Evolutionary conservation across 805 yeast genomes (phyloP).

Genomic region (Wickerhamiella alocasiicola): DNA sequence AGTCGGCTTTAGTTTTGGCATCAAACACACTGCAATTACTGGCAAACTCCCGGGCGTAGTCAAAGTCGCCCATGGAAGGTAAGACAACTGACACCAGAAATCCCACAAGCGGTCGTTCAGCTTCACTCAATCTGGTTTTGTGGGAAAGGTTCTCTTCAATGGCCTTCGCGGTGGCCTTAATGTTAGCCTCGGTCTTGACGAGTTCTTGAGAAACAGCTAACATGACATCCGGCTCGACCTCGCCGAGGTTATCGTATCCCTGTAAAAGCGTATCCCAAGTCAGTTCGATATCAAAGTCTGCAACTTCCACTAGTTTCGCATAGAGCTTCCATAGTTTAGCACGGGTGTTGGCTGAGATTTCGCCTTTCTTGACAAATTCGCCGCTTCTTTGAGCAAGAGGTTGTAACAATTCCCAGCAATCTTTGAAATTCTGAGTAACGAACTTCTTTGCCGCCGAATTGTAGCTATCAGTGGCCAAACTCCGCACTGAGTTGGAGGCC

Average conservation of each 20-base stretch:
- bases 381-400: conserved; percentile 6
- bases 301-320: conserved; percentile 2
- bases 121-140: background rate
- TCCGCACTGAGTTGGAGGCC: conserved; percentile 2
- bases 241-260: conserved; percentile 1
- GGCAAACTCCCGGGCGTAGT: conserved; percentile 9
- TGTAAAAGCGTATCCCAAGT: conserved; percentile 3
- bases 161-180: background rate
- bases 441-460: conserved; percentile 10
- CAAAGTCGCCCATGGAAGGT: conserved; percentile 8
- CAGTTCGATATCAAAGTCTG: background rate
- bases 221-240: conserved; percentile 7
- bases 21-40: background rate
- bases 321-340: conserved; percentile 9
- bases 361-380: conserved; percentile 8
- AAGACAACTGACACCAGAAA: conserved; percentile 2
- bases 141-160: conserved; percentile 8
- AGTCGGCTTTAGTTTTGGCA: background rate
- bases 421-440: conserved; percentile 7
- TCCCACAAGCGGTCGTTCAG: background rate
- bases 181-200: background rate
- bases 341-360: conserved; percentile 7
- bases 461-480: conserved; percentile 10
- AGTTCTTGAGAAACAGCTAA: conserved; percentile 4
- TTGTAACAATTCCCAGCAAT: conserved; percentile 1